phyloP scores from a whole-genome alignment of 2,329 filamentous ascomycete genomes.

The Microdochium nivale region DNA sequence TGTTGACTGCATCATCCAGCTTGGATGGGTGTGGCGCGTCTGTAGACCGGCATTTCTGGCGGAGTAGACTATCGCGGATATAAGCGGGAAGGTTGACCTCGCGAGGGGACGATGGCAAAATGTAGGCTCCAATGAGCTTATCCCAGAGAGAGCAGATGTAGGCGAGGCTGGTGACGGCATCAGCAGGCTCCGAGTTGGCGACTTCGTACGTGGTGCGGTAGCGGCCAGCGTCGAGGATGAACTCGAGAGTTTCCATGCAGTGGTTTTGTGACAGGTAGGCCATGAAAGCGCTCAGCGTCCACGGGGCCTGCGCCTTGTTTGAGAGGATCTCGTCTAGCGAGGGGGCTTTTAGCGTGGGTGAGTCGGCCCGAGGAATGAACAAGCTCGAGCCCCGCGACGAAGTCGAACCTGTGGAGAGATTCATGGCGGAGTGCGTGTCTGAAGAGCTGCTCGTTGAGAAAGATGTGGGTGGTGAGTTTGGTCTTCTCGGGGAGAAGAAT shows the following conservation, averaged over 20 bases:
- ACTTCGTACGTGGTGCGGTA: constrained; percentile 57
- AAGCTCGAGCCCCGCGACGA: constrained; percentile 41
- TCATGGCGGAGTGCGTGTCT: constrained; percentile 37
- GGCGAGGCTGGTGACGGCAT: constrained; percentile 22
- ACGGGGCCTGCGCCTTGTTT: constrained; percentile 78
- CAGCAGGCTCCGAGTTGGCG: constrained; percentile 19
- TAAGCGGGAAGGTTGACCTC: constrained; percentile 86
- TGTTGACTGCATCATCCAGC: constrained; percentile 73
- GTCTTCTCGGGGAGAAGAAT: constrained; percentile 15
- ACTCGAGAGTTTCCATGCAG: constrained; percentile 92
- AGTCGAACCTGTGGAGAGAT: constrained; percentile 6
- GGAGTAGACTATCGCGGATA: constrained; percentile 73
- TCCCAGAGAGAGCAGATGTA: constrained; percentile 79
- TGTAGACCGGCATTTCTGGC: constrained; percentile 44
- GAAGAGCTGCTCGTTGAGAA: constrained; percentile 32
- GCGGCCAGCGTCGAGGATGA: constrained; percentile 86
- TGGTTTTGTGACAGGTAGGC: constrained; percentile 95
- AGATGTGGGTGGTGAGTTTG: constrained; percentile 33
- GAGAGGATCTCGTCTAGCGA: constrained; percentile 81
- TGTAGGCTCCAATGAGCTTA: constrained; percentile 82
- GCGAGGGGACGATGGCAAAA: constrained; percentile 72
- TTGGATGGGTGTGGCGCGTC: constrained; percentile 66
- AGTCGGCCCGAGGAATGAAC: constrained; percentile 28
- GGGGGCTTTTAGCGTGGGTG: constrained; percentile 41
- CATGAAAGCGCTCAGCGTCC: constrained; percentile 89